Base-by-base conservation (phyloP, 345 rosid genomes). In the Linum trigynum region DNA sequence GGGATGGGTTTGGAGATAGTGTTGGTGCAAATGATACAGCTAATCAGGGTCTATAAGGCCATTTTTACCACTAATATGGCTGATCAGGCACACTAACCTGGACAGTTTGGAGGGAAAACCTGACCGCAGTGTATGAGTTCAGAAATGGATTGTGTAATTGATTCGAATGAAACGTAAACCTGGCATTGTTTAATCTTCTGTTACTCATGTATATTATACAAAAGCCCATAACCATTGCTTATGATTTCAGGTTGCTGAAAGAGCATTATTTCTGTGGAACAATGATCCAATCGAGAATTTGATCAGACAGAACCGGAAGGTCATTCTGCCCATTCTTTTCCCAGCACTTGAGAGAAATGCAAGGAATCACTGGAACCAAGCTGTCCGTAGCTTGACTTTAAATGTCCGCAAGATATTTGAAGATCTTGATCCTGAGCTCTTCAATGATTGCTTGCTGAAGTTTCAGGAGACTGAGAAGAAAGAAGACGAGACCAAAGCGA, bases 221-320 rank as follows among this genome's bases (percentile, higher is more conserved):
- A 23, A 23, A 23, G 32, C 32, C 32, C 32, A 23, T 67, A 59
- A 55, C 61, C 37, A 51, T 59, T 71, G 39, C 12, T 65, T 65
- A 23, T 23, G 32, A 23, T 71, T 70, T 37, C 82, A 86, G 92
- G 92, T 86, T 55, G 92, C 92, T n/a, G 92, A 86, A 68, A 76
- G 85, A 68, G 86, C 92, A 58, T 75, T 86, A 67, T 84, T 78
- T 77, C 76, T 84, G 72, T 86, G 92, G 92, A 82, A 86, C 79
- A 86, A 84, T 53, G 86, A 86, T 75, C 92, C 84, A 64, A 86
- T 82, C 51, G 85, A 82, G 76, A 84, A 76, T 71, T 65, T 86
- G 65, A 82, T 86, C 59, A 84, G 77, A 69, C 85, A 79, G 65
- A 86, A 80, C 69, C 79, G 78, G 39, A 79, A 71, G 43, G 75